Conservation (phyloP, 768 basidiomycete genomes). For the Lanmaoa rubissima region DNA sequence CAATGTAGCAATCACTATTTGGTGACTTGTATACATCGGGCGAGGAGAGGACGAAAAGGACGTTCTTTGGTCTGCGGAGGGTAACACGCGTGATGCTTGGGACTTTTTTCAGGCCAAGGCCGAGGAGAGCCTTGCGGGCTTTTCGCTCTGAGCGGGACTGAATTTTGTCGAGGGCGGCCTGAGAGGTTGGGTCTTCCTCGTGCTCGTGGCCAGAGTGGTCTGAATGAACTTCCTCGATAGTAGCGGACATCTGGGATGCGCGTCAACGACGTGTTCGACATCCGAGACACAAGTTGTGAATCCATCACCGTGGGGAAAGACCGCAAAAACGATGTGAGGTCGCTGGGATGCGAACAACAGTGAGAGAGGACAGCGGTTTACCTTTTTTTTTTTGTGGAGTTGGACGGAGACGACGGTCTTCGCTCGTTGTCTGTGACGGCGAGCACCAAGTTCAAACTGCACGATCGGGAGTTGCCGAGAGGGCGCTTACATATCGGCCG, state of each 20-base stretch:
- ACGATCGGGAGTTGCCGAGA: constrained; percentile 29
- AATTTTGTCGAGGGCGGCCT: constrained; percentile 86
- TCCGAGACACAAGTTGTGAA: constrained; percentile 25
- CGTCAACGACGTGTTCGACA: constrained; percentile 31
- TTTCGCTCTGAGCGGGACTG: constrained; percentile 94
- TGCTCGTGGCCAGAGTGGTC: constrained; percentile 76
- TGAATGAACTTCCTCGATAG: constrained; percentile 77
- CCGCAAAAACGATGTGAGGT: neutral
- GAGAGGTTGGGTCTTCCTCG: constrained; percentile 82
- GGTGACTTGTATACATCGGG: constrained; percentile 98
- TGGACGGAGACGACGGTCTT: constrained; percentile 15
- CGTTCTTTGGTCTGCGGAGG: constrained; percentile 92
- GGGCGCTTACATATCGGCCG: neutral
- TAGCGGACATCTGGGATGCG: constrained; percentile 59
- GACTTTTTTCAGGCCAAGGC: constrained; percentile 91
- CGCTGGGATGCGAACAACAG: neutral
- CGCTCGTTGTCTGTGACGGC: constrained; percentile 36
- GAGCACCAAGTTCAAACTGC: constrained; percentile 22
- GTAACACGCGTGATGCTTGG: constrained; percentile 93
- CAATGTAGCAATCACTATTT: constrained; percentile 97
- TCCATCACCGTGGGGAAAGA: constrained; percentile 29
- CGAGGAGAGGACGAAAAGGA: constrained; percentile 87
- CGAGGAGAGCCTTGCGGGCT: constrained; percentile 88
- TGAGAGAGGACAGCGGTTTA: constrained; percentile 1
- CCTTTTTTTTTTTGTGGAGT: constrained; percentile 22